Base-by-base conservation (phyloP, 2,329 filamentous ascomycete genomes). In the Knufia petricola region DNA sequence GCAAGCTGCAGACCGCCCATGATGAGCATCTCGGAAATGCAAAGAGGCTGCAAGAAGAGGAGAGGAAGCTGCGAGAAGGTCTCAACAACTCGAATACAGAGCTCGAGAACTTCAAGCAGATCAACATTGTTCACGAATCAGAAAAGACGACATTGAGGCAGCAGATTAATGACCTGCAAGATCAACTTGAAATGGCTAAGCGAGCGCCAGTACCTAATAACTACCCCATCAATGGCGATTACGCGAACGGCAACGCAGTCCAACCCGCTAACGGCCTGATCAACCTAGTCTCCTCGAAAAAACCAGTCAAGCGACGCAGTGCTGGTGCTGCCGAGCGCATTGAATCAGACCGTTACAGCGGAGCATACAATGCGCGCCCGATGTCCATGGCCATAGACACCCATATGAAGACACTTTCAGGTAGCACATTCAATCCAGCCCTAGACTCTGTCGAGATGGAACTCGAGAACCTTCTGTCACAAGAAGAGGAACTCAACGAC, bases 271-370 rank as follows among this genome's bases (percentile, higher is more conserved):
- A 76, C 62, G 89, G 88, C 36, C 79, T 98, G 53, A 95, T 98
- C 76, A 98, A 96, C 66, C 76, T 98, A 28, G 92, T 98, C 21
- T 86, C 90, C 1, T 90, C 87, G 43, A 96, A 96, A 80, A 95
- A 95, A 71, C 87, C 89, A 36, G 95, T 96, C 75, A 70, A 72
- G 56, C 63, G 92, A 62, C 80, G 92, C 57, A 96, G 90, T 65
- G 89, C 87, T 50, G 90, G 88, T 40, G 84, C 85, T 15, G 55
- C 55, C 2, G 89, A 95, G 66, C 81, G 81, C 51, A 84, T 87
- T 59, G 85, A 90, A 39, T 73, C 87, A 59, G 90, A 96, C 68
- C 82, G 92, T 54, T 94, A 94, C 74, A 95, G 88, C 66, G 84
- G 78, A 51, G 82, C 87, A 8, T 98, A 92, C 75, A 95, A 92